Percentiles rank a stretch among this genome's conserved stretches.
phyloP scores from a whole-genome alignment of 345 rosid genomes.

The Euphorbia tirucalli region DNA sequence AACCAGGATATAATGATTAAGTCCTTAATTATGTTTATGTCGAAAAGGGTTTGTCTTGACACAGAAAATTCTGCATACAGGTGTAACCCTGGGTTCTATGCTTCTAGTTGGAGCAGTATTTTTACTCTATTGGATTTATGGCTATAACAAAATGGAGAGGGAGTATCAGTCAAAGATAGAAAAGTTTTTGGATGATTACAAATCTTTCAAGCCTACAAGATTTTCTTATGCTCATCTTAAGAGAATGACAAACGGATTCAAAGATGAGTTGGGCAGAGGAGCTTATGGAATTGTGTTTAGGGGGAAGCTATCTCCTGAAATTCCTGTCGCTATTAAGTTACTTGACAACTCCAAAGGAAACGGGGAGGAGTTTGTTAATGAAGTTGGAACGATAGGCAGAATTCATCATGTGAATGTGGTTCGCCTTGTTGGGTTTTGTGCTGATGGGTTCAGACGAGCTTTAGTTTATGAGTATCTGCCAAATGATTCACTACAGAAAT shows the following conservation, averaged over 20 bases:
- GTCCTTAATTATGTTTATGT: not conserved
- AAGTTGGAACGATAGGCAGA: constrained; percentile 5
- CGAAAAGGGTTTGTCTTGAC: not conserved
- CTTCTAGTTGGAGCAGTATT: not conserved
- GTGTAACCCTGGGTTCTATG: not conserved
- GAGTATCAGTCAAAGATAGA: constrained; percentile 6
- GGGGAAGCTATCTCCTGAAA: constrained; percentile 12
- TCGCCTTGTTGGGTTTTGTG: constrained; percentile 15
- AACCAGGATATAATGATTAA: no score
- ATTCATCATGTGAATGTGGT: constrained; percentile 14
- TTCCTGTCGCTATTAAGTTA: constrained; percentile 7
- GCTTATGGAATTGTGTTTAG: constrained; percentile 16
- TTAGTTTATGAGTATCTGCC: constrained; percentile 9
- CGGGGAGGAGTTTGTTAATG: constrained; percentile 12
- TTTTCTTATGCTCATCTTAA: constrained; percentile 12
- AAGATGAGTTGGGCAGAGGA: constrained; percentile 15
- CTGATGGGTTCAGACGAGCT: constrained; percentile 21
- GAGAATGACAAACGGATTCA: constrained; percentile 11
- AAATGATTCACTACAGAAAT: constrained; percentile 6
- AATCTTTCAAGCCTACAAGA: constrained; percentile 10
- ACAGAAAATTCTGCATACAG: not conserved
- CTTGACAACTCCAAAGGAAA: not conserved
- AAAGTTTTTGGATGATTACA: constrained; percentile 12
- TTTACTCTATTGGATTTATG: not conserved
- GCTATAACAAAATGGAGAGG: not conserved